Evolutionary conservation across 2,329 filamentous ascomycete species (phyloP).

Genomic region (Didymella exigua): DNA sequence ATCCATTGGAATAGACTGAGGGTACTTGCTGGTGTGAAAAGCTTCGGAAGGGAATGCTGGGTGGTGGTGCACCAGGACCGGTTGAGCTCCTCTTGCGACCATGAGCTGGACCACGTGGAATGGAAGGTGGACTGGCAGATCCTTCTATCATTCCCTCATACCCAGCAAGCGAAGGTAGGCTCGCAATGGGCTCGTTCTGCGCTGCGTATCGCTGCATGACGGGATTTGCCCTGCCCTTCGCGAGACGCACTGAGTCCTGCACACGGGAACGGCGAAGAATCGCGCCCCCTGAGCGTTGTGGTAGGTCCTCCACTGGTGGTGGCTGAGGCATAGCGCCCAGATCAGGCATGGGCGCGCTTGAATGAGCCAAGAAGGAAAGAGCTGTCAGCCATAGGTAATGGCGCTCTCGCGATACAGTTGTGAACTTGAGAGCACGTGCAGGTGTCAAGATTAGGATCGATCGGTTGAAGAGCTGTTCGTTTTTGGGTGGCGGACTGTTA

Average conservation of each 20-base stretch:
- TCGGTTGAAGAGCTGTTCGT: slow-evolving; percentile 76
- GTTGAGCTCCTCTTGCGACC: slow-evolving; percentile 90
- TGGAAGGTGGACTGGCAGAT: slow-evolving; percentile 72
- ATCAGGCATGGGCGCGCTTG: slow-evolving; percentile 78
- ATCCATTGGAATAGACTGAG: slow-evolving; percentile 48
- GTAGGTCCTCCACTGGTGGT: slow-evolving; percentile 38
- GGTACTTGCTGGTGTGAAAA: slow-evolving; percentile 65
- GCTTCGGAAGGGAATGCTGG: slow-evolving; percentile 72
- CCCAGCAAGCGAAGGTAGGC: slow-evolving; percentile 35
- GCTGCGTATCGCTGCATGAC: slow-evolving; percentile 44
- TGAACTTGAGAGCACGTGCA: slow-evolving; percentile 93
- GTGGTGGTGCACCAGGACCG: slow-evolving; percentile 72
- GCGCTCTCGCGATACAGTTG: slow-evolving; percentile 77
- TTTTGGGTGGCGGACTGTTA: slow-evolving; percentile 82
- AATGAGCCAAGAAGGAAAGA: slow-evolving; percentile 92
- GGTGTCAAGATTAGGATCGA: slow-evolving; percentile 96
- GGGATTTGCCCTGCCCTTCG: slow-evolving; percentile 68
- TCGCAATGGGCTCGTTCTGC: slow-evolving; percentile 39
- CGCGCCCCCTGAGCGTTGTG: slow-evolving; percentile 46
- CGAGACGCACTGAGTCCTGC: slow-evolving; percentile 86
- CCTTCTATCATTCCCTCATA: slow-evolving; percentile 58
- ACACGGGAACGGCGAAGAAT: slow-evolving; percentile 65
- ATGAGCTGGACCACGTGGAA: slow-evolving; percentile 73
- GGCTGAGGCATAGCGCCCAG: slow-evolving; percentile 57
- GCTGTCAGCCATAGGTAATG: slow-evolving; percentile 96